Conservation (phyloP, 169 alveolate species). For the Cryptosporidium tyzzeri region DNA sequence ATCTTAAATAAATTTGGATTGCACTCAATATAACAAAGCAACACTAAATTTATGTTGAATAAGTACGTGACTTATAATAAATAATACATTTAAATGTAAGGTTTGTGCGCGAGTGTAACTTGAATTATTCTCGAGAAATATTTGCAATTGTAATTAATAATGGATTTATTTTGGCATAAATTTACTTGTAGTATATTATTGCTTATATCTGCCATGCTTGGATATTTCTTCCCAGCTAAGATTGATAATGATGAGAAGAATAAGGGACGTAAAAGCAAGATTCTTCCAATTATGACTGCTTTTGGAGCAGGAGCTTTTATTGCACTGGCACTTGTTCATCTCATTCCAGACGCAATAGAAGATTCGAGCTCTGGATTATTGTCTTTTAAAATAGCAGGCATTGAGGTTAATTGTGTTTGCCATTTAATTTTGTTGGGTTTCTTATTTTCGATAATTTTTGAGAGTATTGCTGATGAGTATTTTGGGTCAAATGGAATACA, state of each 20-base stretch:
- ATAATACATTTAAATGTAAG: background rate
- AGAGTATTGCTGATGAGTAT: conserved; percentile 36
- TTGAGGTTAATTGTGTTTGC: conserved; percentile 62
- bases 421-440: conserved; percentile 52
- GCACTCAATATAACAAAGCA: background rate
- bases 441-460: conserved; percentile 38
- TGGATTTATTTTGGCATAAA: conserved; percentile 71
- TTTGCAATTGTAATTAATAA: background rate
- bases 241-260: background rate
- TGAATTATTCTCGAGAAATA: background rate
- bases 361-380: conserved; percentile 15
- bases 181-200: conserved; percentile 34
- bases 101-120: background rate
- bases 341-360: conserved; percentile 69
- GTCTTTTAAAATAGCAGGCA: conserved; percentile 7
- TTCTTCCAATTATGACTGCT: conserved; percentile 23
- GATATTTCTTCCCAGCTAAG: conserved; percentile 45
- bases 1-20: background rate
- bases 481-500: conserved; percentile 6
- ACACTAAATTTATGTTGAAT: background rate
- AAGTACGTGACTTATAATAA: background rate
- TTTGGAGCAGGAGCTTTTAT: conserved; percentile 75
- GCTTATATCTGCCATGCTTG: conserved; percentile 39
- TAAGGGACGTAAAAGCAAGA: background rate
- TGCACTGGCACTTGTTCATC: conserved; percentile 70